These are phyloP conservation scores for Peniophora sp. DNA, from an alignment of 1,284 basidiomycete genomes.

Conservation along the genomic window DNA sequence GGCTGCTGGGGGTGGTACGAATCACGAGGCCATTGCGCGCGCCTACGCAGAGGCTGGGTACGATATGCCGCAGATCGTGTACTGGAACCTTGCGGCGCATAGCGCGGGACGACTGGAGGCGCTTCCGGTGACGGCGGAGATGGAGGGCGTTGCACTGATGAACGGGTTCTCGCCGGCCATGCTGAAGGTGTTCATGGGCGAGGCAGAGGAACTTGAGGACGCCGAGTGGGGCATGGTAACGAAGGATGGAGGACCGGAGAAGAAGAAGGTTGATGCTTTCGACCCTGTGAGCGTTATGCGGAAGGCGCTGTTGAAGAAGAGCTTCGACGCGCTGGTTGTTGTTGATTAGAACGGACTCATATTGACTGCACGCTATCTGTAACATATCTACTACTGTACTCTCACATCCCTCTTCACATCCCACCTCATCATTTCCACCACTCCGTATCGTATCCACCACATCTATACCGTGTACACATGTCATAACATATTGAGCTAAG, in stretches of 20 bases:
- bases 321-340: conserved; percentile 1
- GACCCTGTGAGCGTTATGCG: conserved; percentile 2
- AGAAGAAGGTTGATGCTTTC: no score
- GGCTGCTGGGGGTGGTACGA: conserved; percentile 45
- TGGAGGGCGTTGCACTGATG: conserved; percentile 56
- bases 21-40: conserved; percentile 44
- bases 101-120: conserved; percentile 14
- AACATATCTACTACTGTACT: no score
- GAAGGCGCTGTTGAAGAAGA: background rate
- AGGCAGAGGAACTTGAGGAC: conserved; percentile 27
- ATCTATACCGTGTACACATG: no score
- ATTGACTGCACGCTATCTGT: no score
- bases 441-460: no score
- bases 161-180: conserved; percentile 61
- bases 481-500: no score
- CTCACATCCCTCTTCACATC: no score
- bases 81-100: conserved; percentile 39
- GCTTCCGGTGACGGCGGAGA: conserved; percentile 39
- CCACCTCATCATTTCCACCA: no score
- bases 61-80: conserved; percentile 60
- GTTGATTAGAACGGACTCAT: background rate
- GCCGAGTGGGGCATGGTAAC: conserved; percentile 22
- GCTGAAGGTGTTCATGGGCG: conserved; percentile 67
- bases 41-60: conserved; percentile 55
- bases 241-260: no score